Evolutionary conservation across 2,329 filamentous ascomycete species (phyloP).

Genomic region (Taxawa tesnikishii): DNA sequence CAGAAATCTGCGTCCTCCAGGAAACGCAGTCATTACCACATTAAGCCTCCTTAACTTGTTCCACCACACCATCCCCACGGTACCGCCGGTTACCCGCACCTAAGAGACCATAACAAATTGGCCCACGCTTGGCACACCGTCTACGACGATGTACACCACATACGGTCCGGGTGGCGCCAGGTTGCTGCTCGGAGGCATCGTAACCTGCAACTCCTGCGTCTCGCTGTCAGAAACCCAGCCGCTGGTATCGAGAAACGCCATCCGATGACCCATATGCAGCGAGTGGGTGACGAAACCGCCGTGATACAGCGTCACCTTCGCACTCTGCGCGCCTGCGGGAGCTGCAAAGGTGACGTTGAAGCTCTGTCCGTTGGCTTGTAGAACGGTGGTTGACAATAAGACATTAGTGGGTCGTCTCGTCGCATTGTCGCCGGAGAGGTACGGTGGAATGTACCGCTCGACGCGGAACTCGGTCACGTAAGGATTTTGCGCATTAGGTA

Average conservation of each 20-base stretch:
- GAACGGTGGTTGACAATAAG: constrained; percentile 28
- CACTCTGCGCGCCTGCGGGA: constrained; percentile 26
- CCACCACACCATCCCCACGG: too few species aligned
- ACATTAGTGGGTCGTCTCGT: constrained; percentile 36
- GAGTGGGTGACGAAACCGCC: constrained; percentile 49
- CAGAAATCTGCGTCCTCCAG: too few species aligned
- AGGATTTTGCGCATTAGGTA: constrained; percentile 30
- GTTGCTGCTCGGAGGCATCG: constrained; percentile 42
- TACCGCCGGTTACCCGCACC: too few species aligned
- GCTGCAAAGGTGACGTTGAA: constrained; percentile 38
- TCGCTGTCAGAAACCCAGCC: constrained; percentile 22
- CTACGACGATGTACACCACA: constrained; percentile 45
- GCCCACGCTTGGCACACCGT: constrained; percentile 32
- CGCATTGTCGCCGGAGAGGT: constrained; percentile 40
- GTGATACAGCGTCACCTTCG: constrained; percentile 43
- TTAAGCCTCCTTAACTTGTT: too few species aligned
- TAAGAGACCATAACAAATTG: constrained; percentile 7
- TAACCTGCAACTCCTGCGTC: constrained; percentile 36
- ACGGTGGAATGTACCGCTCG: constrained; percentile 50
- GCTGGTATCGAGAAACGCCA: constrained; percentile 39
- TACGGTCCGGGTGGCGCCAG: constrained; percentile 48
- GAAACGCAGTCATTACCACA: too few species aligned
- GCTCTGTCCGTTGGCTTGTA: constrained; percentile 30
- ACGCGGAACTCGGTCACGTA: constrained; percentile 50
- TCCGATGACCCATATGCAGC: constrained; percentile 49